phyloP scores from a whole-genome alignment of 352 stramenopile species.

The Globisporangium viniferum region DNA sequence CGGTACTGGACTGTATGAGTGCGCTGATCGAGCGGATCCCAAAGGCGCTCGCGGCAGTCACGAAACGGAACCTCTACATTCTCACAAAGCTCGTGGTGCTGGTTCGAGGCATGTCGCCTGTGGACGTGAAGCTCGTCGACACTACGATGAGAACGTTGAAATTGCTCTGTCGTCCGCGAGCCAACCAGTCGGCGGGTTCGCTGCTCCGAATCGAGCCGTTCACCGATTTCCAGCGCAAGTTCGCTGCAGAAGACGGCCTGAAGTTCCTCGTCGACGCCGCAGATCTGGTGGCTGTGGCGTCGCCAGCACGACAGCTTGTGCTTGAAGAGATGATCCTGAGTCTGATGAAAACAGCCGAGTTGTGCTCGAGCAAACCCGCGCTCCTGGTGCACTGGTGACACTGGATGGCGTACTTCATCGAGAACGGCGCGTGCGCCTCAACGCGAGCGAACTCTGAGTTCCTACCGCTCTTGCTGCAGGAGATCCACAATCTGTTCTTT shows the following conservation, averaged over 20 bases:
- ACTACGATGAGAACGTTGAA: constrained; percentile 1
- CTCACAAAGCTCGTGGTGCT: constrained; percentile 3
- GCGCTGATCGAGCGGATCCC: constrained; percentile 10
- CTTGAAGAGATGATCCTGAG: constrained; percentile 17
- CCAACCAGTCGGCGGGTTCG: not conserved
- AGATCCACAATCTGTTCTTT: constrained; percentile 15
- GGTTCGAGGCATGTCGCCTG: not conserved
- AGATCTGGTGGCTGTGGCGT: constrained; percentile 1
- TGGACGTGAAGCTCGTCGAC: not conserved
- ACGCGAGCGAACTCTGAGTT: constrained; percentile 11
- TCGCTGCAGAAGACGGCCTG: constrained; percentile 12
- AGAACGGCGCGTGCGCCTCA: constrained; percentile 13
- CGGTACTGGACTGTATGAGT: constrained; percentile 4
- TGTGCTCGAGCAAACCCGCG: constrained; percentile 1
- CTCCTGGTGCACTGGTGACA: constrained; percentile 20
- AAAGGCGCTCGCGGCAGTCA: not conserved
- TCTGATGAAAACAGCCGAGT: constrained; percentile 15
- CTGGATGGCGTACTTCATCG: constrained; percentile 20
- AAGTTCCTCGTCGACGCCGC: constrained; percentile 14
- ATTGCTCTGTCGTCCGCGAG: constrained; percentile 9
- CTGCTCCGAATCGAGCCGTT: not conserved
- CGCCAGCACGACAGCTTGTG: constrained; percentile 6
- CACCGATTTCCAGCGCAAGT: constrained; percentile 12
- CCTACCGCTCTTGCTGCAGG: constrained; percentile 10
- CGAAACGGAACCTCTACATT: constrained; percentile 17